Evolutionary conservation across 116 monocot genomes (phyloP), one percentile per base, ranked within the genome.

Genomic region (Dioscorea cayenensis): DNA sequence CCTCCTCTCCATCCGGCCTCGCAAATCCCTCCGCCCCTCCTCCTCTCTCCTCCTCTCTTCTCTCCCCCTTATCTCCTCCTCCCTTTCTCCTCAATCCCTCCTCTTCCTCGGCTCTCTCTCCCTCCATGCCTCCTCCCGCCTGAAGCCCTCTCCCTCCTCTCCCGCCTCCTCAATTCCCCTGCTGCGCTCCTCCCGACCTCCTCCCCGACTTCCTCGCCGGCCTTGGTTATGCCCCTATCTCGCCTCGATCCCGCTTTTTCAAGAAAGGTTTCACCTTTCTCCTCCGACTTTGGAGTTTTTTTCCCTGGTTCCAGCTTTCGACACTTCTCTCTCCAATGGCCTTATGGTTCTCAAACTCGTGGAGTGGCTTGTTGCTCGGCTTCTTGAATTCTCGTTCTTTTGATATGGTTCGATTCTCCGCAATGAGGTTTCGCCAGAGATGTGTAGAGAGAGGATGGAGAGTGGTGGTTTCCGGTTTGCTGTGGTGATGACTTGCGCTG

Each of bases 51-150:
- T 92, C 78, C 22, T 36, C 64, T 49, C 79, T 63, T 19, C 29
- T 52, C 66, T 79, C 65, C 48, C 66, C 67, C 20, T 19, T 55
- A 29, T 65, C 65, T 25, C 72, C 27, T 36, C 67, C 62, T 35
- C 72, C 37, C 64, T 20, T 66, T 69, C 77, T 9, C 63, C 79
- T 19, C 36, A 77, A 9, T 23, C 71, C 19, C 25, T 85, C 50
- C 91, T 91, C 73, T 80, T 91, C 61, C 82, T 87, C 20, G 85
- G 85, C 16, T 76, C 85, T 68, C 70, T 89, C 65, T 73, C 85
- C 55, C 55, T 55, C 55, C 55, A 55, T n/a, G 55, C 12, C 55
- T 16, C 55, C 55, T 55, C 55, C 14, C 4, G 69, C 10, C 36
- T 52, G 17, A 77, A 83, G 10, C 18, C 72, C 63, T 84, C 50